Evolutionary conservation across 106 monocot species (phyloP).

Genomic region (Amphibolis antarctica): DNA sequence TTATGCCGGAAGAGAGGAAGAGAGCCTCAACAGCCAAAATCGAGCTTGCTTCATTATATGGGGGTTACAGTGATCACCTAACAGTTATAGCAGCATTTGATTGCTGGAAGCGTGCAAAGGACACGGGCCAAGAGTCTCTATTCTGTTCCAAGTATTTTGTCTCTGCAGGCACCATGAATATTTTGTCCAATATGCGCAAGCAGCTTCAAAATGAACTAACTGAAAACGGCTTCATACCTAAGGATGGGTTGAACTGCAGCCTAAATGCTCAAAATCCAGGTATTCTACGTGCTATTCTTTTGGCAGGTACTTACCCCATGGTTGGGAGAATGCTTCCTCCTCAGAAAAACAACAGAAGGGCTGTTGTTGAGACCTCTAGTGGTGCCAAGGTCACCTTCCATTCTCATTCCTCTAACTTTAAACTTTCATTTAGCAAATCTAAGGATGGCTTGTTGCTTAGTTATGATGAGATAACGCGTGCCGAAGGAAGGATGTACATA

Average conservation of each 20-base stretch:
- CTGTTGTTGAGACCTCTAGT: conserved; percentile 58
- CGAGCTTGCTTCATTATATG: conserved; percentile 79
- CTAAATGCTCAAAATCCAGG: conserved; percentile 79
- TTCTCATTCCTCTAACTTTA: conserved; percentile 72
- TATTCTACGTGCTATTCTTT: conserved; percentile 68
- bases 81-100: conserved; percentile 83
- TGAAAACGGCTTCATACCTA: conserved; percentile 59
- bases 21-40: conserved; percentile 54
- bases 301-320: conserved; percentile 84
- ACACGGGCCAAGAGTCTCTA: conserved; percentile 40
- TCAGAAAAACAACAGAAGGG: conserved; percentile 30
- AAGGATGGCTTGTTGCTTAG: conserved; percentile 33
- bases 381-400: conserved; percentile 77
- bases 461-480: conserved; percentile 91
- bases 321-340: conserved; percentile 63
- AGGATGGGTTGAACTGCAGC: conserved; percentile 49
- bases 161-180: conserved; percentile 71
- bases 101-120: conserved; percentile 77
- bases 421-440: conserved; percentile 36
- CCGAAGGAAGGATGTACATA: conserved; percentile 68
- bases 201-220: conserved; percentile 69
- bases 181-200: conserved; percentile 65
- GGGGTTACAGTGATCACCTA: conserved; percentile 88
- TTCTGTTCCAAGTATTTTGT: conserved; percentile 84
- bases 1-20: conserved; percentile 72